phyloP scores from a whole-genome alignment of 2,329 filamentous ascomycete species.

The Alternaria rosae region DNA sequence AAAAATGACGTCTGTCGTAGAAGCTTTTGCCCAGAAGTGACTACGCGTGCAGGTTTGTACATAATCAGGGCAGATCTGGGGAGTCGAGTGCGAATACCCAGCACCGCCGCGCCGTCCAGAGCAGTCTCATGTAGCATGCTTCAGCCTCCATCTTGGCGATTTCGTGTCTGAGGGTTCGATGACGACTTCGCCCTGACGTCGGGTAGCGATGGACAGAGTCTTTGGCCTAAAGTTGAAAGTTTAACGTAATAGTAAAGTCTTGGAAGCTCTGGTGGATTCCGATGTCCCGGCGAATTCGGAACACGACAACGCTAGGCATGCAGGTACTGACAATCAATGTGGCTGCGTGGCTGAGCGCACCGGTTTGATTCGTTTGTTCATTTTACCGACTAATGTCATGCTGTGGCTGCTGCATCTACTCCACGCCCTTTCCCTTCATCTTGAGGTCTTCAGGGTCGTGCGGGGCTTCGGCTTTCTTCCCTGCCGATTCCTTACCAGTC shows the following conservation, averaged over 20 bases:
- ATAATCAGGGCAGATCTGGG: conserved; percentile 13
- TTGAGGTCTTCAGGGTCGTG: conserved; percentile 36
- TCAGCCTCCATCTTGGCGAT: conserved; percentile 23
- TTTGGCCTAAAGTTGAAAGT: conserved; percentile 1
- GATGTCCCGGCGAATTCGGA: conserved; percentile 18
- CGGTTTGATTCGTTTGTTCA: conserved; percentile 6
- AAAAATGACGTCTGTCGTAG: conserved; percentile 9
- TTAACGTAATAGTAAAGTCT: conserved; percentile 31
- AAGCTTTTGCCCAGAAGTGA: conserved; percentile 8
- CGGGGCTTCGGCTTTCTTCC: conserved; percentile 29
- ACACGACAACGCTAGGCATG: conserved; percentile 8
- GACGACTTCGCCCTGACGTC: conserved; percentile 21
- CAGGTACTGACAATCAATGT: conserved; percentile 12
- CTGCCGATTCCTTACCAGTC: conserved; percentile 26
- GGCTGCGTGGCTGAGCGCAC: conserved; percentile 7
- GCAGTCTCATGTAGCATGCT: conserved; percentile 17
- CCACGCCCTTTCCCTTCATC: conserved; percentile 40
- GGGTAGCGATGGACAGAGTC: conserved; percentile 3
- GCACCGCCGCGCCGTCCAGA: conserved; percentile 11
- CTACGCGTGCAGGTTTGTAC: conserved; percentile 21
- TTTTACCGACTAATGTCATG: background rate
- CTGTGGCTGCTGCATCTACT: conserved; percentile 24
- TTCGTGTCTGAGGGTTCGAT: conserved; percentile 20
- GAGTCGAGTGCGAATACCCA: background rate
- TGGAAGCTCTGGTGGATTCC: conserved; percentile 19